Evolutionary conservation across 345 rosid species (phyloP).

Genomic region (Arabis hirsuta): DNA sequence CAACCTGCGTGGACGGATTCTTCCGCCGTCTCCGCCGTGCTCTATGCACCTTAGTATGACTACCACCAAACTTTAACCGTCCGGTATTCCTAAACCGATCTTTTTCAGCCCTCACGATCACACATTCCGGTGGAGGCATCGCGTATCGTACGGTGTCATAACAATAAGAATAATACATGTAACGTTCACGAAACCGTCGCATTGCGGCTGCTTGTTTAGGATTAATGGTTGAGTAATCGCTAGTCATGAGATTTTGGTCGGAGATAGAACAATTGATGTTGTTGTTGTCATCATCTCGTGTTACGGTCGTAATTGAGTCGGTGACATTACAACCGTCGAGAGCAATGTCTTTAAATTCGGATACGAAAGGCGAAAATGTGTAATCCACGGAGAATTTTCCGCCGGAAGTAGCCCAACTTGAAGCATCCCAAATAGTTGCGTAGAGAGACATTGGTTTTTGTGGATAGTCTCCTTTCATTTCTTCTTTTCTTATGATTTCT

Average conservation of each 20-base stretch:
- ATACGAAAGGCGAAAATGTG: constrained; percentile 70
- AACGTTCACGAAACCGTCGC: constrained; percentile 69
- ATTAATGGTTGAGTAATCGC: constrained; percentile 51
- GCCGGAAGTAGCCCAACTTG: constrained; percentile 91
- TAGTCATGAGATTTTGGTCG: constrained; percentile 45
- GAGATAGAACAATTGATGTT: constrained; percentile 42
- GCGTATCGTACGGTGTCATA: constrained; percentile 70
- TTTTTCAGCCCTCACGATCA: constrained; percentile 52
- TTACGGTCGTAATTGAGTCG: constrained; percentile 54
- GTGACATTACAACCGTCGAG: constrained; percentile 71
- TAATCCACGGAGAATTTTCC: constrained; percentile 76
- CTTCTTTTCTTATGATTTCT: constrained; percentile 60
- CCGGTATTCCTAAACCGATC: constrained; percentile 69
- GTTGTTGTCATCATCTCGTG: constrained; percentile 23
- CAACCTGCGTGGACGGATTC: constrained; percentile 39
- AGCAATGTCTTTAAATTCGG: constrained; percentile 71
- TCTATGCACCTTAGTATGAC: constrained; percentile 38
- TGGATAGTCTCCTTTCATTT: constrained; percentile 83
- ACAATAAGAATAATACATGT: constrained; percentile 89
- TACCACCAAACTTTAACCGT: constrained; percentile 77
- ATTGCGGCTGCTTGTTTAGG: constrained; percentile 52
- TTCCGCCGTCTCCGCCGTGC: constrained; percentile 44
- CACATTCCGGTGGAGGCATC: constrained; percentile 72
- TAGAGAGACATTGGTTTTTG: constrained; percentile 89
- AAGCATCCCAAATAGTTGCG: constrained; percentile 97